phyloP scores from a whole-genome alignment of 2,329 filamentous ascomycete species.

The Zopfia rhizophila region DNA sequence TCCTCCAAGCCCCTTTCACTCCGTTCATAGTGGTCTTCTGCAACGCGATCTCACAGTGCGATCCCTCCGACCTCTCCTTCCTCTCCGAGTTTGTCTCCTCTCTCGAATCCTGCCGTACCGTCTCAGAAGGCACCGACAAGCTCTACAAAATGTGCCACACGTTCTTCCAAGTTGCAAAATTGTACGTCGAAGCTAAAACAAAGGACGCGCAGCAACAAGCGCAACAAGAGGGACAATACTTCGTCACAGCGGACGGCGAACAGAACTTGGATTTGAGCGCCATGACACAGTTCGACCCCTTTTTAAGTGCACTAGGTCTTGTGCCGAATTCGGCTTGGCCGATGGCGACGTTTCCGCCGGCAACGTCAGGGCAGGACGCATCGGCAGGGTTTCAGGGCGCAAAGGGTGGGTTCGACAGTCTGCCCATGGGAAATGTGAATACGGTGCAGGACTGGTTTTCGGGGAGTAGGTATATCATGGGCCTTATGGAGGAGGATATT shows the following conservation, averaged over 20 bases:
- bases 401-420: constrained; percentile 6
- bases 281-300: constrained; percentile 67
- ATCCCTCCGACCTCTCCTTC: constrained; percentile 63
- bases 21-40: constrained; percentile 63
- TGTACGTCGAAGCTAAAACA: constrained; percentile 71
- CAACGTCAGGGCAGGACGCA: constrained; percentile 17
- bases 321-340: constrained; percentile 56
- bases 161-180: constrained; percentile 68
- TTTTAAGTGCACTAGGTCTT: constrained; percentile 71
- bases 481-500: constrained; percentile 69
- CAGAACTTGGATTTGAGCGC: constrained; percentile 32
- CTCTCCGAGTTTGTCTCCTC: constrained; percentile 68
- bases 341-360: constrained; percentile 25
- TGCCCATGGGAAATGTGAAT: constrained; percentile 49
- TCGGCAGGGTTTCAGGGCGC: constrained; percentile 20
- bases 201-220: constrained; percentile 48
- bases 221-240: not conserved
- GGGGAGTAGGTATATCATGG: constrained; percentile 72
- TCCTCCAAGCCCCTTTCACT: constrained; percentile 59
- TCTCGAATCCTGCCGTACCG: constrained; percentile 61
- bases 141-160: constrained; percentile 71
- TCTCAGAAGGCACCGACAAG: constrained; percentile 69
- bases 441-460: constrained; percentile 72
- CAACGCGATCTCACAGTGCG: constrained; percentile 63
- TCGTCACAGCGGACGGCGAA: constrained; percentile 4